Percentiles rank a stretch among this genome's conserved stretches.
These are phyloP conservation scores for Anthoceros angustus DNA, from an alignment of 225 moss, liverwort and hornwort species.

Conservation along the genomic window DNA sequence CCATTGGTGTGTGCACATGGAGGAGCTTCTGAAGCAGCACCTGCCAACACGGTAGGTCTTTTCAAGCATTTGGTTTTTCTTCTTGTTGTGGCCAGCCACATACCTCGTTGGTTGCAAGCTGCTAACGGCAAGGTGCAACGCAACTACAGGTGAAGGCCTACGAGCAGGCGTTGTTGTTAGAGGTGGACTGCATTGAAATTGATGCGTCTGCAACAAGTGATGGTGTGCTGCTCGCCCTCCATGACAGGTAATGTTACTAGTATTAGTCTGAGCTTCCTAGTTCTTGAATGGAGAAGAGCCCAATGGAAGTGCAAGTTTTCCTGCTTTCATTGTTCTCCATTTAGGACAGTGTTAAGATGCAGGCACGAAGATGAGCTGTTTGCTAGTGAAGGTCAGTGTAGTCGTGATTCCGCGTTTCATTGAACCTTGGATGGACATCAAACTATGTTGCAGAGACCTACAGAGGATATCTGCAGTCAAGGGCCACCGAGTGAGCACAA, in stretches of 20 bases:
- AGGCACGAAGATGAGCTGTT: neutral
- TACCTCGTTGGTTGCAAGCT: neutral
- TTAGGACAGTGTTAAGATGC: neutral
- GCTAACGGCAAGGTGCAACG: neutral
- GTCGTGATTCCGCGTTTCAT: neutral
- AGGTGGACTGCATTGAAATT: conserved; percentile 84
- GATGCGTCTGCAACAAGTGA: conserved; percentile 79
- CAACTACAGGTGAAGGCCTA: conserved; percentile 57
- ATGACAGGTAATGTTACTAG: conserved; percentile 49
- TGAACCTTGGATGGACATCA: conserved; percentile 1
- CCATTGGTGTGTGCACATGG: conserved; percentile 94
- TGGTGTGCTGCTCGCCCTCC: conserved; percentile 81
- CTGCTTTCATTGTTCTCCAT: neutral
- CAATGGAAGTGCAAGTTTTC: neutral
- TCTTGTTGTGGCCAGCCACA: neutral
- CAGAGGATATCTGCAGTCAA: conserved; percentile 42
- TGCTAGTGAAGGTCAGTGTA: neutral
- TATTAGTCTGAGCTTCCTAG: neutral
- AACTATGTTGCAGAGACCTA: conserved; percentile 55
- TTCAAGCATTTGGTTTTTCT: neutral
- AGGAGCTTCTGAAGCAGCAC: conserved; percentile 73
- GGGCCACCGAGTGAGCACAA: conserved; percentile 48
- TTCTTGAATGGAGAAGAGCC: too few relatives aligned
- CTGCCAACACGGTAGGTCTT: conserved; percentile 67
- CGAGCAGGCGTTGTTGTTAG: conserved; percentile 59